These are phyloP conservation scores for Penicillium sclerotiorum DNA, from an alignment of 2,329 filamentous ascomycete genomes.

Conservation along the genomic window DNA sequence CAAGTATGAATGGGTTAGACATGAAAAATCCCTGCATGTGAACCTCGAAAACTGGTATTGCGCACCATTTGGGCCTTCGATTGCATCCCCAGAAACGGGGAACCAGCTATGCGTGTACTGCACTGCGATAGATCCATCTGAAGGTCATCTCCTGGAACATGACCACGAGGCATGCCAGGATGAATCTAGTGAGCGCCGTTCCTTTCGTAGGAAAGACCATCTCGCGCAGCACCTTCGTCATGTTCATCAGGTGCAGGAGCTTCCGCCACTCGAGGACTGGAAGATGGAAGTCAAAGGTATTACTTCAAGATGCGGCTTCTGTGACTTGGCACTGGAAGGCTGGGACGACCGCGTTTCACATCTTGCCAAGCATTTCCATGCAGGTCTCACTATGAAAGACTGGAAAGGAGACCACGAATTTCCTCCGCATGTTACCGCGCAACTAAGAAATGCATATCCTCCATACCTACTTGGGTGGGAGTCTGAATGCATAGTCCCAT, in stretches of 20 bases:
- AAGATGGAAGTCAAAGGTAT: conserved; percentile 45
- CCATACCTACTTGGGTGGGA: conserved; percentile 23
- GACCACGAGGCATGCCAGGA: conserved; percentile 57
- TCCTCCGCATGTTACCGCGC: conserved; percentile 14
- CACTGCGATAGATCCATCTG: conserved; percentile 35
- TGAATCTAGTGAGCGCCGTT: conserved; percentile 49
- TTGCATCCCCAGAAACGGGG: not conserved
- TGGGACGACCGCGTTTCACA: conserved; percentile 57
- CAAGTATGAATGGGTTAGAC: conserved; percentile 15
- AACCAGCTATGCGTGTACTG: conserved; percentile 39
- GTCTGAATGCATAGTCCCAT: conserved; percentile 18
- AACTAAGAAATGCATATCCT: conserved; percentile 19
- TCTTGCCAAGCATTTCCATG: conserved; percentile 55
- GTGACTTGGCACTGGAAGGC: conserved; percentile 46
- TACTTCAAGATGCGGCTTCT: conserved; percentile 56
- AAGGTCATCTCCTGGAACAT: conserved; percentile 54
- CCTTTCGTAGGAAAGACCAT: conserved; percentile 61
- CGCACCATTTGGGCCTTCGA: conserved; percentile 5
- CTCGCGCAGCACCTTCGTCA: conserved; percentile 57
- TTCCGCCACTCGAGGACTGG: conserved; percentile 21
- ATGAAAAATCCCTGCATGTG: conserved; percentile 13
- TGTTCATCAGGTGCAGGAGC: conserved; percentile 50
- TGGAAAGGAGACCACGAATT: conserved; percentile 55
- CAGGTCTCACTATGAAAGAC: conserved; percentile 54
- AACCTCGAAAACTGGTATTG: conserved; percentile 16